Conservation (phyloP, 2,329 filamentous ascomycete species). For the Stagonosporopsis tanaceti region DNA sequence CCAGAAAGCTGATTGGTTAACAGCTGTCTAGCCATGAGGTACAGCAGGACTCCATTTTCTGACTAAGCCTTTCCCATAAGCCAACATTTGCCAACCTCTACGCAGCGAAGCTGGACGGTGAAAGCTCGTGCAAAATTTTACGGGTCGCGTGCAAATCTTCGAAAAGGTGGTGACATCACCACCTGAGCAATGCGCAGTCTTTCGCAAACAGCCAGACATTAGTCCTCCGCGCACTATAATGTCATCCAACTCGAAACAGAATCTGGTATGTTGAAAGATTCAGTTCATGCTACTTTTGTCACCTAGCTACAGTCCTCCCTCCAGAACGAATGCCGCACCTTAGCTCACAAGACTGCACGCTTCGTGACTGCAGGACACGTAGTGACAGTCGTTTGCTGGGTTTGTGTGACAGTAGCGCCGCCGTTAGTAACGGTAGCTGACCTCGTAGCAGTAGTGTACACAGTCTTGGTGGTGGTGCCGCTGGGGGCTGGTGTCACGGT, state of each 20-base stretch:
- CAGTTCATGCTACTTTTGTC: background rate
- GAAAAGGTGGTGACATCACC: no score
- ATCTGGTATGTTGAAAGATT: background rate
- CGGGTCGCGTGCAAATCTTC: no score
- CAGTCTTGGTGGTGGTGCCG: conserved; percentile 9
- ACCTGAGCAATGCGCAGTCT: no score
- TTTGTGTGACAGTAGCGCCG: background rate
- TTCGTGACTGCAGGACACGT: conserved; percentile 7
- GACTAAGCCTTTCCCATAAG: background rate
- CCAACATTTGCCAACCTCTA: no score
- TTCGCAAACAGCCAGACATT: background rate
- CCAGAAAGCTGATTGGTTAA: background rate
- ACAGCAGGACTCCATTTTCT: background rate
- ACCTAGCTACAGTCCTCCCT: background rate
- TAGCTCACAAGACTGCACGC: background rate
- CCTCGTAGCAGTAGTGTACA: conserved; percentile 3
- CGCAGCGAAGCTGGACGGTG: no score
- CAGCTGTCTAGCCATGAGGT: background rate
- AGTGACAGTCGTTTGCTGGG: conserved; percentile 8
- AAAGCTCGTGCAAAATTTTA: no score
- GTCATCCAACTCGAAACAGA: background rate
- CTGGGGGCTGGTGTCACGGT: conserved; percentile 9
- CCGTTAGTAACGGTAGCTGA: conserved; percentile 5
- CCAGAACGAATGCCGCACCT: background rate
- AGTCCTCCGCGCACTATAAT: background rate